These are phyloP conservation scores for Pezicula neosporulosa DNA, from an alignment of 2,329 filamentous ascomycete species.

Conservation along the genomic window DNA sequence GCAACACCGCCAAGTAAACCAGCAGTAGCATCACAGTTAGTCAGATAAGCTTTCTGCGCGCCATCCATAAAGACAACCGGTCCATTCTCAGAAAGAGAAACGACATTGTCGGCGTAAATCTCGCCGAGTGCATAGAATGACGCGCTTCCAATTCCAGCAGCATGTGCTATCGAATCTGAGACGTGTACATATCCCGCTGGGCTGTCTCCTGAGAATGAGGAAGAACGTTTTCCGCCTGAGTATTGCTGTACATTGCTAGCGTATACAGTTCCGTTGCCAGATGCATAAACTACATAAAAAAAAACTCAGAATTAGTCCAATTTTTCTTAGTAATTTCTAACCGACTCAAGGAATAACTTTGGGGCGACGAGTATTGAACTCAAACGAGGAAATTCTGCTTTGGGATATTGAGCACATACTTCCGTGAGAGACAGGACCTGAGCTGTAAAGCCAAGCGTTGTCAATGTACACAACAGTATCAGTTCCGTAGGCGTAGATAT, in stretches of 20 bases:
- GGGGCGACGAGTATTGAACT: no score
- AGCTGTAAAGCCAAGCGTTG: constrained; percentile 28
- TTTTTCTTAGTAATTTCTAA: no score
- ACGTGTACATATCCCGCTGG: constrained; percentile 27
- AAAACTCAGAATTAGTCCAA: no score
- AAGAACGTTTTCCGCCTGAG: constrained; percentile 28
- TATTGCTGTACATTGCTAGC: constrained; percentile 23
- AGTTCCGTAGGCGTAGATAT: constrained; percentile 28
- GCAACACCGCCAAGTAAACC: constrained; percentile 27
- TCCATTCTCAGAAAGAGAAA: constrained; percentile 19
- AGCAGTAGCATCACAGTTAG: constrained; percentile 19
- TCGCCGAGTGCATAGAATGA: constrained; percentile 28
- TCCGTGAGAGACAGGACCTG: constrained; percentile 28
- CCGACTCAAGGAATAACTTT: no score
- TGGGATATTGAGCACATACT: constrained; percentile 11
- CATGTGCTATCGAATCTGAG: constrained; percentile 25
- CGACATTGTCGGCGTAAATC: constrained; percentile 24
- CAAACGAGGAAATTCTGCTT: no score
- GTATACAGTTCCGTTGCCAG: constrained; percentile 28
- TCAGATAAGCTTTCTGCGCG: constrained; percentile 18
- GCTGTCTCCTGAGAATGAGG: constrained; percentile 29
- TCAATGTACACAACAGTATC: constrained; percentile 24
- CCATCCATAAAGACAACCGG: constrained; percentile 27
- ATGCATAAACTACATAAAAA: constrained; percentile 8
- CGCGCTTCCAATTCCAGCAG: constrained; percentile 28